Evolutionary conservation across 2,329 filamentous ascomycete species (phyloP), one percentile per base, ranked within the genome.

Genomic region (Trichoderma sp.): DNA sequence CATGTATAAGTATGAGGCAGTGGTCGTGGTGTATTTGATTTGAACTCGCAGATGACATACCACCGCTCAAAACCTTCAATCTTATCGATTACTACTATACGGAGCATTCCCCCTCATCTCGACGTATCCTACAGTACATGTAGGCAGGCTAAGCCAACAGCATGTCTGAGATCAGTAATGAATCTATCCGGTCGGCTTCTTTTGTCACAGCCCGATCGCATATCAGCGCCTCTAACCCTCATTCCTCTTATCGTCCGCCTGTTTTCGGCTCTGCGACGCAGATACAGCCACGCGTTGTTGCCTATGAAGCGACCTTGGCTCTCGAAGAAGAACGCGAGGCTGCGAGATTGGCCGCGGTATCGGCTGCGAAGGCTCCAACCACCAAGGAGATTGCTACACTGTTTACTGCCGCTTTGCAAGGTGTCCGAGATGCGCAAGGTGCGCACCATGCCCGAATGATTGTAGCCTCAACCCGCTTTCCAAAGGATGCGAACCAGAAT

Each of bases 371-470:
- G 10, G 26, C 26, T 11, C 54, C 24, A 28, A 16, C 34, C 2
- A 24, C 43, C 8, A 18, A 21, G 13, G 13, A 30, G 3, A 26
- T 56, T 14, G 14, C 34, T 34, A 2, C 24, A n/a, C 28, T 49
- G 13, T 16, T 61, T 21, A 49, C 59, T 8, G 7, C 5, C 1
- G 59, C 37, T 18, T 60, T 37, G 14, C 11, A 8, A 14, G 16
- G 5, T 28, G 59, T 61, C 24, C 59, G 13, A 18, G 32, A 61
- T 61, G n/a, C n/a, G n/a, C n/a, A n/a, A n/a, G n/a, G n/a, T n/a
- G n/a, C n/a, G n/a, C n/a, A n/a, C n/a, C n/a, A n/a, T n/a, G 59
- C 59, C 28, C 51, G 63, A 21, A 4, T 66, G 11, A 16, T 66
- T 43, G 3, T 66, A 16, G 18, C 60, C 1, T 52, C 28, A 18